These are phyloP conservation scores for Pseudocercospora eumusae DNA, from an alignment of 2,329 filamentous ascomycete genomes.

Conservation along the genomic window DNA sequence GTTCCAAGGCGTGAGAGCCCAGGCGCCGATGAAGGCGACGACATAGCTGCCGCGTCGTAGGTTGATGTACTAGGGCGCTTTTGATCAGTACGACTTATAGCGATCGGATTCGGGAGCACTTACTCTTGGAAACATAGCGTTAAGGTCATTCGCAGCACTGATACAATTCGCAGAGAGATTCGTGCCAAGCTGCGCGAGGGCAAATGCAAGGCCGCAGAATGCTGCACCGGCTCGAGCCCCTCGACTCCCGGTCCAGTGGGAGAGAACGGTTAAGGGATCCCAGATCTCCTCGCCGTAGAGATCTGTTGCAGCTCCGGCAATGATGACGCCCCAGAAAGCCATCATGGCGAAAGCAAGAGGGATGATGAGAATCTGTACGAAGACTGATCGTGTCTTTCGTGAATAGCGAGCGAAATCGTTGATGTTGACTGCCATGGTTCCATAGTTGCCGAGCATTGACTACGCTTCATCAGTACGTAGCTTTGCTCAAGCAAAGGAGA, in stretches of 20 bases:
- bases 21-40: conserved; percentile 42
- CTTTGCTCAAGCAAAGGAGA: not conserved
- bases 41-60: conserved; percentile 45
- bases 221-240: conserved; percentile 29
- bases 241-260: conserved; percentile 28
- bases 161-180: conserved; percentile 34
- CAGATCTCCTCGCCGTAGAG: conserved; percentile 30
- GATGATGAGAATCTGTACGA: conserved; percentile 32
- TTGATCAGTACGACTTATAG: not conserved
- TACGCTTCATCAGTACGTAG: not conserved
- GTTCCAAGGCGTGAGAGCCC: conserved; percentile 47
- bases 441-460: conserved; percentile 34
- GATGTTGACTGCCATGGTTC: conserved; percentile 32
- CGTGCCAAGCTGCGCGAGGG: conserved; percentile 19
- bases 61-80: conserved; percentile 42
- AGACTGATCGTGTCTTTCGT: conserved; percentile 18
- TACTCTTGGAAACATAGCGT: conserved; percentile 26
- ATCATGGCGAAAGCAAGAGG: conserved; percentile 33
- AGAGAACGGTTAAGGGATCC: conserved; percentile 33
- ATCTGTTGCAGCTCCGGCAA: conserved; percentile 29
- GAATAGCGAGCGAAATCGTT: conserved; percentile 31
- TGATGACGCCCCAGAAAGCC: conserved; percentile 36
- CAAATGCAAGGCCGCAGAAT: conserved; percentile 28
- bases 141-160: conserved; percentile 29
- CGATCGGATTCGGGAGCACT: not conserved